Conservation (phyloP, 495 filamentous ascomycete species). For the Durotheca rogersii region DNA sequence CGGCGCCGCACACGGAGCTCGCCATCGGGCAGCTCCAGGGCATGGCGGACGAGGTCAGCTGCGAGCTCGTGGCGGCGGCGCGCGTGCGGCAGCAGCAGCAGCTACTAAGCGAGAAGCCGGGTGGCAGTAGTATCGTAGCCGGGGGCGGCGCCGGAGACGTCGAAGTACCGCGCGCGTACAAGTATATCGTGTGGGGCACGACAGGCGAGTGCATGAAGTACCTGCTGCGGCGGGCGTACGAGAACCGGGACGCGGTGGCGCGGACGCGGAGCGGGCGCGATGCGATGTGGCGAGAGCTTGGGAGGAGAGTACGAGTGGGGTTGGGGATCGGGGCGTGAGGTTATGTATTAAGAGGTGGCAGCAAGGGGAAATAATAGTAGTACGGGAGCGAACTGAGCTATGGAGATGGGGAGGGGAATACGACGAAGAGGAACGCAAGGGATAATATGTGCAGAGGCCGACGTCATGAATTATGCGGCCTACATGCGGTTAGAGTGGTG, state of each 20-base stretch:
- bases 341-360: not conserved
- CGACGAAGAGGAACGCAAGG: not conserved
- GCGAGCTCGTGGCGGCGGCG: conserved; percentile 67
- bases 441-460: not conserved
- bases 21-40: conserved; percentile 91
- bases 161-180: conserved; percentile 68
- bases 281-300: conserved; percentile 72
- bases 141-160: too few species aligned
- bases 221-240: conserved; percentile 76
- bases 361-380: not conserved
- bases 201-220: conserved; percentile 95
- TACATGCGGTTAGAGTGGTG: too few species aligned
- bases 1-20: conserved; percentile 58
- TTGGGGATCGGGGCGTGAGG: conserved; percentile 40
- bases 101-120: too few species aligned
- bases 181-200: conserved; percentile 90
- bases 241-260: conserved; percentile 86
- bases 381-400: not conserved
- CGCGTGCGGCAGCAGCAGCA: conserved; percentile 26
- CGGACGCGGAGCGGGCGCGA: conserved; percentile 72
- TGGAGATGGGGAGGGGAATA: not conserved
- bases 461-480: conserved; percentile 7
- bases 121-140: too few species aligned
- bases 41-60: conserved; percentile 95
- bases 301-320: conserved; percentile 56